Evolutionary conservation across 768 basidiomycete genomes (phyloP), one percentile per base, ranked within the genome.

Genomic region (Sporobolomyces roseus): DNA sequence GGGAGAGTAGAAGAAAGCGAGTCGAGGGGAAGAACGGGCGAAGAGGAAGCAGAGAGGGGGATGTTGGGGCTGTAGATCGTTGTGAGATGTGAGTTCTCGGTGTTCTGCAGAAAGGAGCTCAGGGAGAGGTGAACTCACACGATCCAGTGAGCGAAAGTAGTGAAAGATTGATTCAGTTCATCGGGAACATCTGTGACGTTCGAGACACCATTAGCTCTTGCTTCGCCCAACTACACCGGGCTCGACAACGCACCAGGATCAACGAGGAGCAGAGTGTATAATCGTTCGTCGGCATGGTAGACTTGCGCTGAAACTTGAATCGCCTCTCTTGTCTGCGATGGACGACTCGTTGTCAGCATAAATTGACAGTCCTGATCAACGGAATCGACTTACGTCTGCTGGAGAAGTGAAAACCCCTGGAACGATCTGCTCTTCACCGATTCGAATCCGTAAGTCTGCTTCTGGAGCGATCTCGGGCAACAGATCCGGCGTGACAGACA

Each of bases 111-210:
- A 25, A 12, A 2, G 9, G 45, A 41, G n/a, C n/a, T n/a, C n/a
- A n/a, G n/a, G n/a, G 30, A 36, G 48, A 36, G 25, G 61, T 55
- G 25, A 14, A 79, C 87, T 73, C 77, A 91, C 90, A 88, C 84
- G 73, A 93, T 79, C 89, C 90, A 93, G 79, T 94, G 92, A 33
- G 92, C 81, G 77, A 84, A 91, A 2, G 86, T 83, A 48, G 83
- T 85, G 80, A 83, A 97, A 0, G 86, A 81, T 71, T 83, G 80
- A 41, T 81, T 85, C 33, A 80, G 81, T 63, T 85, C 84, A 71
- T 91, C 83, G n/a, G 94, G 94, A 17, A 91, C 85, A 78, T 98
- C 92, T 90, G 75, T 5, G n/a, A n/a, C n/a, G n/a, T n/a, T n/a
- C n/a, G n/a, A n/a, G n/a, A n/a, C n/a, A n/a, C n/a, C n/a, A n/a